Evolutionary conservation across 768 basidiomycete genomes (phyloP).

Genomic region (Amanita polypyramis): DNA sequence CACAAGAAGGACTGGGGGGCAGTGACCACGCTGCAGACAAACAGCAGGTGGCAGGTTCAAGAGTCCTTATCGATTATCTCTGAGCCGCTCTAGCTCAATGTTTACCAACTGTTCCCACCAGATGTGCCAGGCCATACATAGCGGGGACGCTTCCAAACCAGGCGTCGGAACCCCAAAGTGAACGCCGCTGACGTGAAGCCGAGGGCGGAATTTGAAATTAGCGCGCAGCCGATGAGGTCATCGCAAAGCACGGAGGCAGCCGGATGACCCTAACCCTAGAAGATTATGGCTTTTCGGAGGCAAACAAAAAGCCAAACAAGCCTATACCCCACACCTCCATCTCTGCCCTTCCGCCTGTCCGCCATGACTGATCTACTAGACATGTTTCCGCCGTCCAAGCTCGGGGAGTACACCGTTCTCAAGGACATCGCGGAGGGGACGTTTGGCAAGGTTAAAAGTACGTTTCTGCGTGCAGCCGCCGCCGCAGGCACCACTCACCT

Average conservation of each 20-base stretch:
- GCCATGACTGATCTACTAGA: slow-evolving; percentile 22
- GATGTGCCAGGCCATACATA: too few relatives aligned
- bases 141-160: too few relatives aligned
- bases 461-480: slow-evolving; percentile 22
- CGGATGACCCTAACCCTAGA: slow-evolving; percentile 5
- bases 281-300: background rate
- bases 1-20: too few relatives aligned
- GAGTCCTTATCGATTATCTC: too few relatives aligned
- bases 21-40: too few relatives aligned
- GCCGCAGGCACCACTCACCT: slow-evolving; percentile 11
- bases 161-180: too few relatives aligned
- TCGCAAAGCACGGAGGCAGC: background rate
- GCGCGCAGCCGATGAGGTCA: background rate
- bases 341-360: slow-evolving; percentile 13
- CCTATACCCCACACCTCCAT: slow-evolving; percentile 21
- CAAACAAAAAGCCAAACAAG: slow-evolving; percentile 8
- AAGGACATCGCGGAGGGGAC: slow-evolving; percentile 91
- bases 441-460: slow-evolving; percentile 98
- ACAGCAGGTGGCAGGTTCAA: too few relatives aligned
- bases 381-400: slow-evolving; percentile 51
- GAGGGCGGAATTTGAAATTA: background rate
- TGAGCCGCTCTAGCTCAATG: too few relatives aligned
- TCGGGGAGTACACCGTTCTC: slow-evolving; percentile 86
- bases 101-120: too few relatives aligned
- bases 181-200: background rate